A percentile compares a stretch with the other conserved stretches of the same genome.
Conservation (phyloP, 169 alveolate species). For the Pseudocohnilembus persalinus region DNA sequence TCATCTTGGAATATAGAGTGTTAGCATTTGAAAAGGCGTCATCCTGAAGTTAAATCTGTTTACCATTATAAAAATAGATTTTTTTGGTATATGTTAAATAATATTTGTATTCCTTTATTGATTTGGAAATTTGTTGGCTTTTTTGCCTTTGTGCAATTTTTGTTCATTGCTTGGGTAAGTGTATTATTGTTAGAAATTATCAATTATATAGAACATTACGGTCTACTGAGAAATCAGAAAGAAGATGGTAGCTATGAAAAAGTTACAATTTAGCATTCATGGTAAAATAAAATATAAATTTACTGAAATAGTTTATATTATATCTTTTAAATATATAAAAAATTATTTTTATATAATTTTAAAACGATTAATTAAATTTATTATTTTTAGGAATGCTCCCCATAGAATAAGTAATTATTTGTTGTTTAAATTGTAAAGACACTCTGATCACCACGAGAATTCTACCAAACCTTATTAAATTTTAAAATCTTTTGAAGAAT, state of each 20-base stretch:
- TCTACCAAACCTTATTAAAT: slow-evolving; percentile 66
- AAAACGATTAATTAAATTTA: too few relatives aligned
- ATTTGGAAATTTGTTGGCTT: slow-evolving; percentile 41
- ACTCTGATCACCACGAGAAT: slow-evolving; percentile 80
- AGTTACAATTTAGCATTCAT: slow-evolving; percentile 61
- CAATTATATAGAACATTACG: slow-evolving; percentile 75
- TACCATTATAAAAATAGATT: slow-evolving; percentile 45
- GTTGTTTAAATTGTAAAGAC: slow-evolving; percentile 66
- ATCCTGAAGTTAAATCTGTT: not conserved
- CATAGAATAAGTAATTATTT: slow-evolving; percentile 53
- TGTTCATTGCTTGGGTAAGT: slow-evolving; percentile 29
- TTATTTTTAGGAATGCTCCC: slow-evolving; percentile 76
- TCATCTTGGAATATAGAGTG: slow-evolving; percentile 61
- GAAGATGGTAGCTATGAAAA: slow-evolving; percentile 63
- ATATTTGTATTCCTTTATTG: slow-evolving; percentile 23
- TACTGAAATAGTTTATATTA: too few relatives aligned
- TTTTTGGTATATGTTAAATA: slow-evolving; percentile 42
- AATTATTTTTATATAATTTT: too few relatives aligned
- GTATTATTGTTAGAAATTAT: slow-evolving; percentile 55
- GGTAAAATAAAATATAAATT: slow-evolving; percentile 31
- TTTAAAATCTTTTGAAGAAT: slow-evolving; percentile 44
- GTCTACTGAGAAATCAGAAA: slow-evolving; percentile 57
- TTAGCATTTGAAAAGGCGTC: not conserved
- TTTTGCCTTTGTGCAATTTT: slow-evolving; percentile 17
- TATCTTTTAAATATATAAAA: not conserved